phyloP scores from a whole-genome alignment of 2,329 filamentous ascomycete species.

The Aspergillus luchuensis region DNA sequence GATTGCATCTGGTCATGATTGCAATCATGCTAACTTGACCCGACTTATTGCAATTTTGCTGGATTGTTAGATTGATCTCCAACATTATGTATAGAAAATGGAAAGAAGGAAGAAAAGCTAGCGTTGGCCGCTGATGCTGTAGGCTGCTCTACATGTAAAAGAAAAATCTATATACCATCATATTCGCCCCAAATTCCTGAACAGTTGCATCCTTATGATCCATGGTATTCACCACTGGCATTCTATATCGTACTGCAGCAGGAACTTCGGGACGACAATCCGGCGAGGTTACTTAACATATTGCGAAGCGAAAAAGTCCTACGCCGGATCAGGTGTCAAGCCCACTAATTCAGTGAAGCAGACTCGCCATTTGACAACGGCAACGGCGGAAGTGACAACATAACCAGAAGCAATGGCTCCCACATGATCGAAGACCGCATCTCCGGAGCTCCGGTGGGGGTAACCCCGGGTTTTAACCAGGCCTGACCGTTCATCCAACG shows the following conservation, averaged over 20 bases:
- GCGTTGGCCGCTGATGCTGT: no score
- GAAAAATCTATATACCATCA: background rate
- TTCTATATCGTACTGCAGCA: background rate
- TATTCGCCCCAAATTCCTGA: background rate
- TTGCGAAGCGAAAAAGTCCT: background rate
- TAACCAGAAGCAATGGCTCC: background rate
- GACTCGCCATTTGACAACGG: background rate
- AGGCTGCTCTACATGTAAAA: background rate
- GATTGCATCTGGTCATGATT: background rate
- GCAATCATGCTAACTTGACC: background rate
- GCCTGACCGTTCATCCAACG: background rate
- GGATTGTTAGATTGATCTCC: background rate
- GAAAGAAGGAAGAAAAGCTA: no score
- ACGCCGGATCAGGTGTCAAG: background rate
- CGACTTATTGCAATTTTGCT: background rate
- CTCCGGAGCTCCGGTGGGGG: background rate
- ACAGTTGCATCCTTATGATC: background rate
- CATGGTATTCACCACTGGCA: background rate
- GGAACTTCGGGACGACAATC: background rate
- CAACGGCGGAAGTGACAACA: background rate
- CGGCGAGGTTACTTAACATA: background rate
- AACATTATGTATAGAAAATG: no score
- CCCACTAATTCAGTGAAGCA: background rate
- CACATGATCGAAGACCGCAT: background rate
- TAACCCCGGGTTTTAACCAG: background rate